Evolutionary conservation across 2,329 filamentous ascomycete genomes (phyloP), one percentile per base, ranked within the genome.

Genomic region (Tolypocladium cylindrosporum): DNA sequence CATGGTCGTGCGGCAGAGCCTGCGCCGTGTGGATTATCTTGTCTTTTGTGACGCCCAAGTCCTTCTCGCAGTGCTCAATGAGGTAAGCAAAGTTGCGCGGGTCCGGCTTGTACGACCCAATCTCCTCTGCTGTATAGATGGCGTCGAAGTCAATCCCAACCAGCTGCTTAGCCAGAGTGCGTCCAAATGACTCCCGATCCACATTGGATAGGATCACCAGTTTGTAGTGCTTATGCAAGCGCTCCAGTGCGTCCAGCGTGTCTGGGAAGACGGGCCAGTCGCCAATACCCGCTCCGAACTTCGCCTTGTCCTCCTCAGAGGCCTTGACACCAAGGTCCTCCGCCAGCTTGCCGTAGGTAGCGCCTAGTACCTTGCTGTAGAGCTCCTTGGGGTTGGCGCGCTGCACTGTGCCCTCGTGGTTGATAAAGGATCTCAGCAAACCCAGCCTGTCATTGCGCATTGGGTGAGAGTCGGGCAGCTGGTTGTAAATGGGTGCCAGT

Each of bases 21-120:
- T 87, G 80, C 56, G 88, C 88, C 0, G 87, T 86, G 67, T 89
- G 86, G 62, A 89, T 66, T 52, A 91, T 74, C 60, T 84, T 73
- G 39, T 78, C 75, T 61, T 62, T 63, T 4, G 69, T 65, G 0
- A 88, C 68, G 0, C 80, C 84, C 56, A 87, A 79, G 7, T 83
- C 78, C 3, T 69, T 63, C 64, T 79, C 61, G 21, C 82, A 78
- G 41, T 79, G 74, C 19, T 70, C 67, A 16, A 90, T 73, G 71
- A 91, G 73, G 66, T 87, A 87, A 57, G 81, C 75, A 63, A 91
- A 91, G 65, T 90, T 90, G 34, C 68, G 68, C 43, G 71, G 67
- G 60, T 81, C 73, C 0, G 89, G 89, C 74, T 91, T 91, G 69
- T 91, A 91, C 9, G 75, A 78, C 1, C 88, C 87, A 56, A 91